These are phyloP conservation scores for Paradendryphiella salina DNA, from an alignment of 2,329 filamentous ascomycete species.

Conservation along the genomic window DNA sequence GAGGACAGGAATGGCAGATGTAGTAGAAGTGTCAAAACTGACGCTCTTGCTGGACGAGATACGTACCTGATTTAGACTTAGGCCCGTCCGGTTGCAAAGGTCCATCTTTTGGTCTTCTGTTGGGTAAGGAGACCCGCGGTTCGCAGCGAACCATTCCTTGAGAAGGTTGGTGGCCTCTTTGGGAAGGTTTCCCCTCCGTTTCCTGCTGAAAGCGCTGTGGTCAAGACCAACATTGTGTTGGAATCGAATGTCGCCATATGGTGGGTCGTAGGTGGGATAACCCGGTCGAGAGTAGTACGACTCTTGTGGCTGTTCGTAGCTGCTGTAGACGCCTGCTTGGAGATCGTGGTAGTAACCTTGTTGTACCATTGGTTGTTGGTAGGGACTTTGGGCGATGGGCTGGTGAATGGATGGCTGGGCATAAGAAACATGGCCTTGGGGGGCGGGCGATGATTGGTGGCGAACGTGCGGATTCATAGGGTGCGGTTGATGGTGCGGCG, in stretches of 20 bases:
- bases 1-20: conserved; percentile 23
- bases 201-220: conserved; percentile 48
- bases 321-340: conserved; percentile 19
- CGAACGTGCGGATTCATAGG: conserved; percentile 22
- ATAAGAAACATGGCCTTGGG: conserved; percentile 24
- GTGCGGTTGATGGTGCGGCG: conserved; percentile 13
- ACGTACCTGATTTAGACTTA: conserved; percentile 72
- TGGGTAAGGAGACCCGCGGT: conserved; percentile 71
- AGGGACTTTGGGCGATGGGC: conserved; percentile 12
- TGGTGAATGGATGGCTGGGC: conserved; percentile 15
- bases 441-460: conserved; percentile 34
- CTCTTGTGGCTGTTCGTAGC: conserved; percentile 27
- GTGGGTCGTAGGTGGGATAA: conserved; percentile 27
- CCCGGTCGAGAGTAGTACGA: conserved; percentile 23
- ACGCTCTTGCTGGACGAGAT: not conserved
- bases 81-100: conserved; percentile 72
- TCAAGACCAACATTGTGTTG: conserved; percentile 36
- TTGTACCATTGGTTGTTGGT: conserved; percentile 20
- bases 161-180: conserved; percentile 85
- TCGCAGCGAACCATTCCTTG: conserved; percentile 69
- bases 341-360: conserved; percentile 36
- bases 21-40: conserved; percentile 45
- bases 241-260: conserved; percentile 36
- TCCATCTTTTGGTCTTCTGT: conserved; percentile 86
- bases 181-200: conserved; percentile 81